A percentile compares a stretch with the other conserved stretches of the same genome.
Evolutionary conservation across 2,329 filamentous ascomycete species (phyloP).

Genomic region (Fusarium siculi): DNA sequence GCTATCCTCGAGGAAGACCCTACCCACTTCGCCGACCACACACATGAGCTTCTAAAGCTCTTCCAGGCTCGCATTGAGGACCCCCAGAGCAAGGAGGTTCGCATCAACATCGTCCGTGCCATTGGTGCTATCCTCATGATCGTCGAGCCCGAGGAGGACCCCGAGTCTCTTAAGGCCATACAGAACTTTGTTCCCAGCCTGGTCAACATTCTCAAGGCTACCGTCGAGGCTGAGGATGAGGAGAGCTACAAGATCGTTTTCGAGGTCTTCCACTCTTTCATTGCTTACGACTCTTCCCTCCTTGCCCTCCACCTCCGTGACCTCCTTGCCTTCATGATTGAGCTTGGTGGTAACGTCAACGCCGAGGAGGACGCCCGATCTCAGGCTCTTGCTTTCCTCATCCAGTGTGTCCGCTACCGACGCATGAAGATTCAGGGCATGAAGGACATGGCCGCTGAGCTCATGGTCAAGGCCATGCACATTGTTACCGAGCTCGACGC

Average conservation of each 20-base stretch:
- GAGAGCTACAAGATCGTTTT: slow-evolving; percentile 91
- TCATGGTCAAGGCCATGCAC: slow-evolving; percentile 88
- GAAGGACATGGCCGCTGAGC: slow-evolving; percentile 81
- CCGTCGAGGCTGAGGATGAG: slow-evolving; percentile 83
- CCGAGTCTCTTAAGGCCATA: slow-evolving; percentile 76
- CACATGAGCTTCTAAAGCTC: slow-evolving; percentile 80
- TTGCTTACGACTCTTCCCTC: slow-evolving; percentile 88
- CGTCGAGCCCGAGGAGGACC: slow-evolving; percentile 87
- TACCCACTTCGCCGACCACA: slow-evolving; percentile 83
- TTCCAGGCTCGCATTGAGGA: slow-evolving; percentile 91
- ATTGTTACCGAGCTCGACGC: slow-evolving; percentile 91
- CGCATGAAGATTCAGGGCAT: slow-evolving; percentile 96
- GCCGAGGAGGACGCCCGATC: slow-evolving; percentile 86
- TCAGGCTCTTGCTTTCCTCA: slow-evolving; percentile 92
- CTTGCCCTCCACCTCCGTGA: slow-evolving; percentile 89
- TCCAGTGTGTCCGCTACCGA: slow-evolving; percentile 90
- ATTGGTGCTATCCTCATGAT: slow-evolving; percentile 89
- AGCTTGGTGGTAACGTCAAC: slow-evolving; percentile 79
- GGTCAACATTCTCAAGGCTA: slow-evolving; percentile 88
- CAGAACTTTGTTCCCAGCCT: slow-evolving; percentile 86
- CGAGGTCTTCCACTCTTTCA: slow-evolving; percentile 95
- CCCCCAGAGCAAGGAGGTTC: slow-evolving; percentile 88
- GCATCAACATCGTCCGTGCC: slow-evolving; percentile 92
- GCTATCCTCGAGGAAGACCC: slow-evolving; percentile 90
- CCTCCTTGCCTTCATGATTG: slow-evolving; percentile 92